Percentiles rank a stretch among this genome's conserved stretches.
phyloP scores from a whole-genome alignment of 2,329 filamentous ascomycete species.

The Diaporthe australafricana region DNA sequence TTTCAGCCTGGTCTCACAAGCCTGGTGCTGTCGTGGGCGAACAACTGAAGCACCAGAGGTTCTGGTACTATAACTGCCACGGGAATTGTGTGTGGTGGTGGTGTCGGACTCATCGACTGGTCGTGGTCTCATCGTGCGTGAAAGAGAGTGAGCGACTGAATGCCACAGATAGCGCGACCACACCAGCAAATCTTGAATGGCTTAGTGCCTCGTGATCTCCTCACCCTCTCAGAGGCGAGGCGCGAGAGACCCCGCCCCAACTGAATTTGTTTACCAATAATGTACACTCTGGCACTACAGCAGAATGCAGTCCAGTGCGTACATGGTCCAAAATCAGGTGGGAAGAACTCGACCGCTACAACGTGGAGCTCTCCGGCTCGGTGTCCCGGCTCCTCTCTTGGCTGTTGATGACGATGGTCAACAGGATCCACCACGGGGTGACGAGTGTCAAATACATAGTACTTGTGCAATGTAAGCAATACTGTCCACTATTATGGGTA shows the following conservation, averaged over 20 bases:
- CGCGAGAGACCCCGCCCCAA: slow-evolving; percentile 1
- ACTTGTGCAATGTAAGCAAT: slow-evolving; percentile 15
- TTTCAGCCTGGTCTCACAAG: slow-evolving; percentile 14
- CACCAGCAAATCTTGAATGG: slow-evolving; percentile 8
- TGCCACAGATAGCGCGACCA: background rate
- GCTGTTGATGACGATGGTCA: slow-evolving; percentile 20
- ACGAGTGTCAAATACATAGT: slow-evolving; percentile 6
- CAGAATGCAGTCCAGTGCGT: background rate
- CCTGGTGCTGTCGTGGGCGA: background rate
- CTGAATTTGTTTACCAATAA: background rate
- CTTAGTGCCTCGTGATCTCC: background rate
- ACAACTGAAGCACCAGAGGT: background rate
- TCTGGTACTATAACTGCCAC: background rate
- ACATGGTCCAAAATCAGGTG: background rate
- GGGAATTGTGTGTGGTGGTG: background rate
- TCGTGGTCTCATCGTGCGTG: background rate
- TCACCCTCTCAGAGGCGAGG: background rate
- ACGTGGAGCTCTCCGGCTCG: slow-evolving; percentile 20
- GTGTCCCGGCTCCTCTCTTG: slow-evolving; percentile 22
- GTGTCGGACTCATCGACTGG: background rate
- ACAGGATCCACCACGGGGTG: slow-evolving; percentile 21
- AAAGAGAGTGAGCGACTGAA: slow-evolving; percentile 2
- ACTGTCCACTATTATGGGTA: background rate
- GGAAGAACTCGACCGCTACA: background rate
- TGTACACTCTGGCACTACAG: background rate